A percentile compares a stretch with the other conserved stretches of the same genome.
These are phyloP conservation scores for Macrolepiota albuminosa DNA, from an alignment of 768 basidiomycete species.

Conservation along the genomic window DNA sequence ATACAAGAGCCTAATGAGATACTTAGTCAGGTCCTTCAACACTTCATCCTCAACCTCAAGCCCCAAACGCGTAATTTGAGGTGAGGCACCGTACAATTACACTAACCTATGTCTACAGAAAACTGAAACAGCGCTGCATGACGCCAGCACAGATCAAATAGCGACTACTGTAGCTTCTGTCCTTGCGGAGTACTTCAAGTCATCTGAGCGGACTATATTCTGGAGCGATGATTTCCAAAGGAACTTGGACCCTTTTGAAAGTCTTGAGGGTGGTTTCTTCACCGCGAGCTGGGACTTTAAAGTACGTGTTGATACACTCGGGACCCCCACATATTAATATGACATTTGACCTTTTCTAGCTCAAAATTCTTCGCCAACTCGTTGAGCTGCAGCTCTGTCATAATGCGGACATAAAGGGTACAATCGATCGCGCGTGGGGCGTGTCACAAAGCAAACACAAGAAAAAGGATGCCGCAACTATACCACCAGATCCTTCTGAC, in stretches of 20 bases:
- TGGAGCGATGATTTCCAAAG: conserved; percentile 67
- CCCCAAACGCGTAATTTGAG: conserved; percentile 89
- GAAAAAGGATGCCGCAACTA: conserved; percentile 60
- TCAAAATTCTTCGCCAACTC: conserved; percentile 77
- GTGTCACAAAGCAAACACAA: conserved; percentile 81
- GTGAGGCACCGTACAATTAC: conserved; percentile 44
- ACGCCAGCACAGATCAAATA: conserved; percentile 71
- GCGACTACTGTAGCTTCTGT: conserved; percentile 68
- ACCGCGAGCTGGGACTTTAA: conserved; percentile 79
- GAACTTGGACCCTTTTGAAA: conserved; percentile 73
- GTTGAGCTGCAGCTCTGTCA: conserved; percentile 81
- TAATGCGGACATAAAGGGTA: conserved; percentile 59
- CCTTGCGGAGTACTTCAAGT: conserved; percentile 68
- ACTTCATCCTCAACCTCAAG: conserved; percentile 78
- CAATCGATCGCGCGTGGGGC: conserved; percentile 84
- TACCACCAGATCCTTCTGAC: conserved; percentile 54
- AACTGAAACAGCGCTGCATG: conserved; percentile 28
- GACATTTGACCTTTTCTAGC: conserved; percentile 37
- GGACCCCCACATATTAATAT: conserved; percentile 4
- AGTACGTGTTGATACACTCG: conserved; percentile 37
- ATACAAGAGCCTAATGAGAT: conserved; percentile 67
- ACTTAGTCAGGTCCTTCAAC: conserved; percentile 65
- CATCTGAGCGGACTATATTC: conserved; percentile 70
- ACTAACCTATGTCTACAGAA: conserved; percentile 23
- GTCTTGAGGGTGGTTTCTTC: conserved; percentile 70